Evolutionary conservation across 1,139 yeast species (phyloP).

Genomic region (Hemisphaericaspora xylofermentans): DNA sequence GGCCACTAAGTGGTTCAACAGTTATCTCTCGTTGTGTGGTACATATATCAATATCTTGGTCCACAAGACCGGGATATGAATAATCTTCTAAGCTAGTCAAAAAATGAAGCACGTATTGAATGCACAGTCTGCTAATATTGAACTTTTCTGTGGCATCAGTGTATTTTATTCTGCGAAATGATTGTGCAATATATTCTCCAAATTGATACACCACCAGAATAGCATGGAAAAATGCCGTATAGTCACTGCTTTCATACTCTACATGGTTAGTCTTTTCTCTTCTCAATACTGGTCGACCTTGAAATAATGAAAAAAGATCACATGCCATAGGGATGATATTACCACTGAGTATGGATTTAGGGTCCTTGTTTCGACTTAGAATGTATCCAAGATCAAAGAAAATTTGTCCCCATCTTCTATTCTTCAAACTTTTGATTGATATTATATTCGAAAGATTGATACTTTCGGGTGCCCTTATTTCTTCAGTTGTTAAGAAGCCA

Average conservation of each 20-base stretch:
- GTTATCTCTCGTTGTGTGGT: constrained; percentile 14
- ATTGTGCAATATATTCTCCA: constrained; percentile 57
- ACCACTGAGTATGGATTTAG: constrained; percentile 34
- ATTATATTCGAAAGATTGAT: constrained; percentile 43
- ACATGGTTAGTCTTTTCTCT: constrained; percentile 83
- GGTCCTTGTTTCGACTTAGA: constrained; percentile 64
- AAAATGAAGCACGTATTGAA: constrained; percentile 31
- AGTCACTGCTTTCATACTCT: constrained; percentile 86
- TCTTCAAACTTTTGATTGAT: constrained; percentile 56
- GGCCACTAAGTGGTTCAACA: constrained; percentile 25
- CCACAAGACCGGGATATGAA: constrained; percentile 28
- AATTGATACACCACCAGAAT: constrained; percentile 68
- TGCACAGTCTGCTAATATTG: constrained; percentile 28
- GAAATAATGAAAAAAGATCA: constrained; percentile 69
- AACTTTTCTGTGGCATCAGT: constrained; percentile 17
- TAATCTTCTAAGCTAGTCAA: constrained; percentile 31
- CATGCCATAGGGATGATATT: constrained; percentile 51
- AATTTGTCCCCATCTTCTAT: constrained; percentile 80
- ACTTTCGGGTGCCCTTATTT: constrained; percentile 48
- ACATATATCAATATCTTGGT: constrained; percentile 31
- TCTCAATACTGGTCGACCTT: constrained; percentile 73
- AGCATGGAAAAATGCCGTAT: constrained; percentile 78
- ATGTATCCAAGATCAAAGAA: constrained; percentile 83
- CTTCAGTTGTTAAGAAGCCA: constrained; percentile 60
- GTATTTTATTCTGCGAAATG: constrained; percentile 30